These are phyloP conservation scores for Paramyrothecium roridum DNA, from an alignment of 2,329 filamentous ascomycete genomes.

Conservation along the genomic window DNA sequence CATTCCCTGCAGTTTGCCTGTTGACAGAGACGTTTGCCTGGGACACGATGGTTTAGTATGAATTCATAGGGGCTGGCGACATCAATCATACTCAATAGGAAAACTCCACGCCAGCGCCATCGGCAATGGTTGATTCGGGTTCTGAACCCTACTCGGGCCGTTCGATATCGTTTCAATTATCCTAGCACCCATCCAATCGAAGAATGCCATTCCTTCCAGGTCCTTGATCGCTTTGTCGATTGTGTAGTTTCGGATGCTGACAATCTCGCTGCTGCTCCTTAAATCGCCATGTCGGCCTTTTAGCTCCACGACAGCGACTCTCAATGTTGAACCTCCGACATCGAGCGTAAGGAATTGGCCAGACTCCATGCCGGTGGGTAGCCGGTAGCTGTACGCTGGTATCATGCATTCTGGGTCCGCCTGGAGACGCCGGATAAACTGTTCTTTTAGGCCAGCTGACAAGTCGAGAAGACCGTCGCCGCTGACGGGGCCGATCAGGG, in stretches of 20 bases:
- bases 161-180: constrained; percentile 54
- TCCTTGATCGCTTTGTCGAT: constrained; percentile 55
- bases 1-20: constrained; percentile 59
- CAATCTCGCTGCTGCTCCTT: constrained; percentile 45
- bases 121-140: constrained; percentile 42
- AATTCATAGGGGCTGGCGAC: not conserved
- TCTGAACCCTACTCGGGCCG: constrained; percentile 33
- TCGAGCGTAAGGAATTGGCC: constrained; percentile 63
- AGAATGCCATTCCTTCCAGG: constrained; percentile 58
- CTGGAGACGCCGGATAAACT: constrained; percentile 52
- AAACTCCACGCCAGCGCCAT: constrained; percentile 68
- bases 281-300: constrained; percentile 37
- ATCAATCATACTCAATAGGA: constrained; percentile 54
- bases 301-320: constrained; percentile 62
- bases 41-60: not conserved
- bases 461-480: constrained; percentile 43
- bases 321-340: constrained; percentile 66
- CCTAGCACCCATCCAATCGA: constrained; percentile 64
- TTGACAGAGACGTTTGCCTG: constrained; percentile 61
- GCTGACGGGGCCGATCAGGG: constrained; percentile 46
- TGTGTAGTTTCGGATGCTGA: constrained; percentile 52
- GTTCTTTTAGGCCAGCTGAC: constrained; percentile 46
- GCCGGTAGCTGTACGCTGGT: constrained; percentile 62
- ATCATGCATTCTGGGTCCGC: constrained; percentile 58
- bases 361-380: constrained; percentile 57